These are phyloP conservation scores for Torrubiellomyces zombiae DNA, from an alignment of 2,329 filamentous ascomycete species.

Conservation along the genomic window DNA sequence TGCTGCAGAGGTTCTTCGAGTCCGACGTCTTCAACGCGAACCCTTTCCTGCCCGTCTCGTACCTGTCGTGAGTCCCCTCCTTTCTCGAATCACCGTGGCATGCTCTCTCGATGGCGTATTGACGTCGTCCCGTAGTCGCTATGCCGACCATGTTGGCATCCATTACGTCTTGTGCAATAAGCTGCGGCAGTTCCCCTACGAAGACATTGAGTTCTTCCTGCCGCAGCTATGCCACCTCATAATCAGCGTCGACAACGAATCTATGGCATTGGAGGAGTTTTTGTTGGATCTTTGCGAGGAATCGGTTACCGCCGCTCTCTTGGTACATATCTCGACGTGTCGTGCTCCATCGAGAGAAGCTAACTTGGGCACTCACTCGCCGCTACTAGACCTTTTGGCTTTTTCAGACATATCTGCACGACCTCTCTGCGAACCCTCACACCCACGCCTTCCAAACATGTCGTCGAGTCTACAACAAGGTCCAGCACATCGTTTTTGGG, in stretches of 20 bases:
- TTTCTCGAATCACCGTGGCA: not conserved
- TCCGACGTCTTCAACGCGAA: slow-evolving; percentile 88
- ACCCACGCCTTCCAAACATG: slow-evolving; percentile 69
- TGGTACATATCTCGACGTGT: slow-evolving; percentile 37
- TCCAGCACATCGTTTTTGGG: slow-evolving; percentile 76
- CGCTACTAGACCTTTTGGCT: slow-evolving; percentile 67
- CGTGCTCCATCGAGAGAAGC: slow-evolving; percentile 3
- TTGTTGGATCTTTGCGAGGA: slow-evolving; percentile 74
- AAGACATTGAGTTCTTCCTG: slow-evolving; percentile 86
- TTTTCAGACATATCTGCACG: slow-evolving; percentile 75
- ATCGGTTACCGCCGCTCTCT: slow-evolving; percentile 66
- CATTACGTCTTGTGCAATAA: slow-evolving; percentile 82
- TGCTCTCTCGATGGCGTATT: slow-evolving; percentile 1
- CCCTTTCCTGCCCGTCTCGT: slow-evolving; percentile 75
- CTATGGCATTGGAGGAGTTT: slow-evolving; percentile 80
- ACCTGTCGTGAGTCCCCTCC: slow-evolving; percentile 56
- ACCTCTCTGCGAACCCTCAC: slow-evolving; percentile 59
- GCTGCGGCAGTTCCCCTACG: slow-evolving; percentile 75
- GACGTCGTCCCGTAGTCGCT: slow-evolving; percentile 39
- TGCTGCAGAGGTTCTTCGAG: slow-evolving; percentile 81
- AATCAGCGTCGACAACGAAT: slow-evolving; percentile 80
- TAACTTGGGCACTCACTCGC: slow-evolving; percentile 6
- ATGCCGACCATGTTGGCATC: slow-evolving; percentile 79
- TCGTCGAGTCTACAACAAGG: slow-evolving; percentile 71
- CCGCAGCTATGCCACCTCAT: slow-evolving; percentile 77